Percentiles rank a stretch among this genome's conserved stretches.
These are phyloP conservation scores for Penicillium herquei DNA, from an alignment of 495 filamentous ascomycete genomes.

Conservation along the genomic window DNA sequence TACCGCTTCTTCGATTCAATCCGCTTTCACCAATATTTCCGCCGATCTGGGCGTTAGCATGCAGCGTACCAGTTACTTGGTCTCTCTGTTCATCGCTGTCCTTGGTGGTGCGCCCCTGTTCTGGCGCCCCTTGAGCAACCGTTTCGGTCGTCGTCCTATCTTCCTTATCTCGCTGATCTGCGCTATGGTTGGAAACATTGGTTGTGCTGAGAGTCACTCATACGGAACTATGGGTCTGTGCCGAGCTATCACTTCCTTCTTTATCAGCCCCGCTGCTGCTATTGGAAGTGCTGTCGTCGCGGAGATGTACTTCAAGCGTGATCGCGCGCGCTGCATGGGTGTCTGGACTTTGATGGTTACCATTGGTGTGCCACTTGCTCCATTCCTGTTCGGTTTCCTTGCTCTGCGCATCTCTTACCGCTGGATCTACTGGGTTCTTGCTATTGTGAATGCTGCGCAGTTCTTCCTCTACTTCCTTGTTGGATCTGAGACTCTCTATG, in stretches of 20 bases:
- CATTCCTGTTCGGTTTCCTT: constrained; percentile 50
- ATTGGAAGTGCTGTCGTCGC: constrained; percentile 46
- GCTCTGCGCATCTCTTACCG: constrained; percentile 41
- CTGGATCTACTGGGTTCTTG: constrained; percentile 44
- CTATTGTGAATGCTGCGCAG: constrained; percentile 54
- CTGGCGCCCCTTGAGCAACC: constrained; percentile 53
- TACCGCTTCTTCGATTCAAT: constrained; percentile 51
- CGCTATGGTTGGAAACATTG: constrained; percentile 47
- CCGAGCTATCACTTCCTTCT: constrained; percentile 47
- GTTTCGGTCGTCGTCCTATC: constrained; percentile 53
- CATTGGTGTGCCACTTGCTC: constrained; percentile 43
- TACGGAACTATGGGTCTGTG: constrained; percentile 43
- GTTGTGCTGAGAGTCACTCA: constrained; percentile 41
- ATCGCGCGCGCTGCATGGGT: constrained; percentile 47
- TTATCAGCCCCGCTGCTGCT: constrained; percentile 48
- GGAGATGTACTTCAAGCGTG: constrained; percentile 45
- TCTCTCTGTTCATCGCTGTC: constrained; percentile 50
- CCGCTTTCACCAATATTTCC: constrained; percentile 50
- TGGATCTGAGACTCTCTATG: constrained; percentile 54
- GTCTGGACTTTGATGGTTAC: constrained; percentile 43
- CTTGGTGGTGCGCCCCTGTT: constrained; percentile 50
- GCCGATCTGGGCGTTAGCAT: constrained; percentile 45
- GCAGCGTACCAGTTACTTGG: constrained; percentile 50
- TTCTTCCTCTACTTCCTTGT: constrained; percentile 53
- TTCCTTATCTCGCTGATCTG: constrained; percentile 48